These are phyloP conservation scores for Pseudomonodictys pantanalensis DNA, from an alignment of 495 filamentous ascomycete species.

Conservation along the genomic window DNA sequence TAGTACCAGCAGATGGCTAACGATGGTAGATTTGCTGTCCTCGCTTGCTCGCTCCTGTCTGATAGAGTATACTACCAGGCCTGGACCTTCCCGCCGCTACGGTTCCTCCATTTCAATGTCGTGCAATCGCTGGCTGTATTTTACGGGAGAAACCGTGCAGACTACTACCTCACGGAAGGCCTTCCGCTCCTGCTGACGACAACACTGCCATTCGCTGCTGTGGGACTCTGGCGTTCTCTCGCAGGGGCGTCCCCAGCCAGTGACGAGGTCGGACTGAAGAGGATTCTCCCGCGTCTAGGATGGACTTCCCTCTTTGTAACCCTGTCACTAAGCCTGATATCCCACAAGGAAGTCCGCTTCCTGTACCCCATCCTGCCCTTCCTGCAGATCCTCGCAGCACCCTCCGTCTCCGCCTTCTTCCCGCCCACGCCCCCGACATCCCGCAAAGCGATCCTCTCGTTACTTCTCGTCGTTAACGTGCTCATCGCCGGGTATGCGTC, in stretches of 20 bases:
- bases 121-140: conserved; percentile 80
- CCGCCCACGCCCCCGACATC: conserved; percentile 22
- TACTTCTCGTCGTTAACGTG: conserved; percentile 56
- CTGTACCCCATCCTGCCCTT: conserved; percentile 88
- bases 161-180: conserved; percentile 91
- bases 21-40: conserved; percentile 48
- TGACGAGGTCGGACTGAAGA: conserved; percentile 6
- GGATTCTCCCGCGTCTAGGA: conserved; percentile 47
- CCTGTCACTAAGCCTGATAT: conserved; percentile 66
- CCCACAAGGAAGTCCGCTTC: conserved; percentile 98
- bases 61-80: conserved; percentile 80
- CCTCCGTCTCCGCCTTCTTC: conserved; percentile 65
- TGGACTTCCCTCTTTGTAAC: conserved; percentile 60
- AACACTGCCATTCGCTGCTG: conserved; percentile 68
- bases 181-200: conserved; percentile 85
- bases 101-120: conserved; percentile 91
- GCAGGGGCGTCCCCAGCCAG: conserved; percentile 1
- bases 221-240: conserved; percentile 60
- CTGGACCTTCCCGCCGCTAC: conserved; percentile 88
- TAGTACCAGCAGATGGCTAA: conserved; percentile 6
- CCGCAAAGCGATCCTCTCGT: conserved; percentile 16
- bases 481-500: conserved; percentile 71
- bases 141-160: conserved; percentile 87
- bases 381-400: conserved; percentile 75
- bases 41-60: conserved; percentile 61